Conservation (phyloP, 1,139 yeast species). For the Sugiyamaella grinbergsii region DNA sequence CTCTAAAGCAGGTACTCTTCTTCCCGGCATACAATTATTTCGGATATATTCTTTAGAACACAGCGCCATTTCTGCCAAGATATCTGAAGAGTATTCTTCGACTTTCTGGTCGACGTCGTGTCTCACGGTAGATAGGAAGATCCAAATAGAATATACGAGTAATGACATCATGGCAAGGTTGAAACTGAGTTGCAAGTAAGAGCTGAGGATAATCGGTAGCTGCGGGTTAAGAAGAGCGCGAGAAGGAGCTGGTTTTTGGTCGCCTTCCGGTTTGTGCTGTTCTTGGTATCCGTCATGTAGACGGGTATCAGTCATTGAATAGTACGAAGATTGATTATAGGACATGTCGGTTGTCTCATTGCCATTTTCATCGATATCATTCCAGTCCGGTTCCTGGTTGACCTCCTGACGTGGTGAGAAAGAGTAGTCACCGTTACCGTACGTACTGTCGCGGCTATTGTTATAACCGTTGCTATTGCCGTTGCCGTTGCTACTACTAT, state of each 20-base stretch:
- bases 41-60: slow-evolving; percentile 72
- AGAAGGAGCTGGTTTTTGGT: no score
- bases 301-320: background rate
- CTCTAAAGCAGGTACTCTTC: slow-evolving; percentile 70
- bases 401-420: background rate
- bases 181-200: slow-evolving; percentile 70
- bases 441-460: background rate
- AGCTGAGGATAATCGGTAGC: slow-evolving; percentile 65
- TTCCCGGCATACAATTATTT: slow-evolving; percentile 64
- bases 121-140: slow-evolving; percentile 61
- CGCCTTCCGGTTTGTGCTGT: background rate
- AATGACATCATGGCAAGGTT: slow-evolving; percentile 62
- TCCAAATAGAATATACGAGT: slow-evolving; percentile 55
- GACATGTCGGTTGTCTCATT: slow-evolving; percentile 9
- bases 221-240: slow-evolving; percentile 50
- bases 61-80: slow-evolving; percentile 63
- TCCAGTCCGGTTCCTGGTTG: slow-evolving; percentile 4
- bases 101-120: slow-evolving; percentile 72
- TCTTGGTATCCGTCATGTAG: background rate
- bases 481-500: background rate
- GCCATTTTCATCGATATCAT: slow-evolving; percentile 13
- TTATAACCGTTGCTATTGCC: background rate
- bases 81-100: slow-evolving; percentile 61
- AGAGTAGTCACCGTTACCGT: background rate
- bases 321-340: slow-evolving; percentile 1